These are phyloP conservation scores for Colletotrichum sidae DNA, from an alignment of 2,329 filamentous ascomycete genomes.

Conservation along the genomic window DNA sequence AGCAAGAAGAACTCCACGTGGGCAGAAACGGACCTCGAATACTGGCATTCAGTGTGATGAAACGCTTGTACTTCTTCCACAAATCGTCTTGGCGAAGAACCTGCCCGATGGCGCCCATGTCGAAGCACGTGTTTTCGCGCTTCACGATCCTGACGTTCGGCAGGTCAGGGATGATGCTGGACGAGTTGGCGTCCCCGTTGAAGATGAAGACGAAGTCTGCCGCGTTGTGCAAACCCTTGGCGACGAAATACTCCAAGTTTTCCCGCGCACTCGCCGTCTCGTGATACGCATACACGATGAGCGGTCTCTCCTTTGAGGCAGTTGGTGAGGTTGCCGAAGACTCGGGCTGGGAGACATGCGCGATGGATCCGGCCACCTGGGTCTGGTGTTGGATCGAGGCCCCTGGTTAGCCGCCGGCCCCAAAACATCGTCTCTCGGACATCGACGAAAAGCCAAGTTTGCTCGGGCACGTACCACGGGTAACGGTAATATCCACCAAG, in stretches of 20 bases:
- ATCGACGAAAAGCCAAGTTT: too few species aligned
- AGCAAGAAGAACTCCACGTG: conserved; percentile 47
- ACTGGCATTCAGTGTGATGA: conserved; percentile 50
- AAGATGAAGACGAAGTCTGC: conserved; percentile 51
- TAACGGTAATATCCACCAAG: conserved; percentile 6
- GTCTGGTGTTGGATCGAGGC: too few species aligned
- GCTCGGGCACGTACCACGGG: background rate
- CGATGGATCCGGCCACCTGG: too few species aligned
- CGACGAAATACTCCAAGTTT: conserved; percentile 50
- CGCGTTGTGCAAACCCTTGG: conserved; percentile 48
- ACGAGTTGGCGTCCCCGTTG: conserved; percentile 46
- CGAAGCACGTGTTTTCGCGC: conserved; percentile 48
- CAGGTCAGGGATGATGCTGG: conserved; percentile 42
- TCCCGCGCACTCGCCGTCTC: conserved; percentile 46
- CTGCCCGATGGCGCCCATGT: conserved; percentile 49
- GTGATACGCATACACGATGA: conserved; percentile 39
- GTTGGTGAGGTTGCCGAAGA: too few species aligned
- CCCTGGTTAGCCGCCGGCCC: too few species aligned
- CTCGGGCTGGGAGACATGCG: too few species aligned
- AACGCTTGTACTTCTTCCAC: conserved; percentile 48
- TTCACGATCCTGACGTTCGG: conserved; percentile 47
- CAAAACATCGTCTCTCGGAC: too few species aligned
- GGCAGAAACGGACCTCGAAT: conserved; percentile 52
- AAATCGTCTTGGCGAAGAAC: conserved; percentile 45
- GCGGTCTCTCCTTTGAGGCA: too few species aligned